Evolutionary conservation across 164 flowering plant genomes (phyloP), one percentile per base, ranked within the genome.

Genomic region (Nymphaea thermarum): DNA sequence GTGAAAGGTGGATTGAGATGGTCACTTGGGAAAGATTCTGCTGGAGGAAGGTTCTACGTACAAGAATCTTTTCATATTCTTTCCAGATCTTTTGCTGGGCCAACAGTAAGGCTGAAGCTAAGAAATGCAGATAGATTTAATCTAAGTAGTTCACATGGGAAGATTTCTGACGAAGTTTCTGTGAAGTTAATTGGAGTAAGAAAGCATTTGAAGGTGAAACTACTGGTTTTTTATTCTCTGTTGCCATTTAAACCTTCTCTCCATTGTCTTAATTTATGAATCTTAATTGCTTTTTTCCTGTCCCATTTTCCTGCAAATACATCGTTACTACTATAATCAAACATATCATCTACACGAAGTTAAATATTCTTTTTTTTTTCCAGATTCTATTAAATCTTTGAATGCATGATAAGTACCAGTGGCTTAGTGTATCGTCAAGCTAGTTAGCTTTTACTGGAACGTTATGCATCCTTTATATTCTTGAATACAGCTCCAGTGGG

Each of bases 1-100:
- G 79, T 77, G 36, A 82, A 74, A 74, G 89, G 89, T 41, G 86
- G 87, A 6, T 67, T 87, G 60, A 76, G 86, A 74, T 87, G 91
- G 91, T 80, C 89, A 51, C 60, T 78, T 17, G 85, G 86, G 51
- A 80, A 81, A 73, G 77, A 77, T 42, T 65, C 78, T 71, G 68
- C 70, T 42, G 84, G 83, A 1, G 79, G 73, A 67, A 67, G 80
- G 72, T 85, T 66, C 71, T 65, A 65, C 43, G 77, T 87, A 41
- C 68, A 76, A 59, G 84, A 82, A 0, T 76, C 67, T 64, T 85
- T 86, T 87, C 87, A 87, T 77, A 81, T 73, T 42, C 73, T 64
- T 69, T 43, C 69, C 41, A 78, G 69, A 70, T 1, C 72, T 64
- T 85, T 78, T 74, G 67, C 43, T 17, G 77, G 62, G 59, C 72